phyloP scores from a whole-genome alignment of 1,284 basidiomycete genomes.

The Cutaneotrichosporon curvatum region DNA sequence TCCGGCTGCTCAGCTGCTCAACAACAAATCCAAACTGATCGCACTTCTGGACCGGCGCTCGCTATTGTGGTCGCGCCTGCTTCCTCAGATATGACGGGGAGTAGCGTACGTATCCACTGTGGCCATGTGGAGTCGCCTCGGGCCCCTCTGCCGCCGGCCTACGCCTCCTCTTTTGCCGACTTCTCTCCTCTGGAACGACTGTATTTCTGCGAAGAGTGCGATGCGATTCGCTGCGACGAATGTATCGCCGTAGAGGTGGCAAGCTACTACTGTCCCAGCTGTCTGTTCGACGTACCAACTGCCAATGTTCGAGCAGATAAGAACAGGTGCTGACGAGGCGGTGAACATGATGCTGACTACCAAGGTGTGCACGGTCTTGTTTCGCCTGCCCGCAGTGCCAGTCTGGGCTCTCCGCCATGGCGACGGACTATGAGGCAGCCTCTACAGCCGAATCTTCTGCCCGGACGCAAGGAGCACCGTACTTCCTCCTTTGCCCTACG shows the following conservation, averaged over 20 bases:
- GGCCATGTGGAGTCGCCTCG: slow-evolving; percentile 47
- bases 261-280: slow-evolving; percentile 96
- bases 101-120: slow-evolving; percentile 39
- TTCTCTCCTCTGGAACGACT: slow-evolving; percentile 76
- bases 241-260: slow-evolving; percentile 90
- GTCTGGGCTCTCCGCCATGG: slow-evolving; percentile 78
- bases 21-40: too few species aligned
- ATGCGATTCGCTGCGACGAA: slow-evolving; percentile 82
- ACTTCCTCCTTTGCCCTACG: slow-evolving; percentile 81
- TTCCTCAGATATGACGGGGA: neutral
- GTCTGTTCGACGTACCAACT: slow-evolving; percentile 96
- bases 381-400: slow-evolving; percentile 90
- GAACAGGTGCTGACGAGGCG: slow-evolving; percentile 59
- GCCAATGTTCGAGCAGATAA: slow-evolving; percentile 93
- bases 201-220: slow-evolving; percentile 98
- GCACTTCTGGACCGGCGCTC: too few species aligned
- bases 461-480: slow-evolving; percentile 63
- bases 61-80: too few species aligned
- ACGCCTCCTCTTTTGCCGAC: slow-evolving; percentile 65
- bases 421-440: slow-evolving; percentile 60
- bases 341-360: neutral
- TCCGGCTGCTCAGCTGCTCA: too few species aligned
- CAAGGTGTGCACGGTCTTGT: slow-evolving; percentile 92
- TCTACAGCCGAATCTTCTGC: neutral
- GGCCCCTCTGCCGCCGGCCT: slow-evolving; percentile 54